phyloP scores from a whole-genome alignment of 768 basidiomycete species.

The Glaciozyma antarctica region DNA sequence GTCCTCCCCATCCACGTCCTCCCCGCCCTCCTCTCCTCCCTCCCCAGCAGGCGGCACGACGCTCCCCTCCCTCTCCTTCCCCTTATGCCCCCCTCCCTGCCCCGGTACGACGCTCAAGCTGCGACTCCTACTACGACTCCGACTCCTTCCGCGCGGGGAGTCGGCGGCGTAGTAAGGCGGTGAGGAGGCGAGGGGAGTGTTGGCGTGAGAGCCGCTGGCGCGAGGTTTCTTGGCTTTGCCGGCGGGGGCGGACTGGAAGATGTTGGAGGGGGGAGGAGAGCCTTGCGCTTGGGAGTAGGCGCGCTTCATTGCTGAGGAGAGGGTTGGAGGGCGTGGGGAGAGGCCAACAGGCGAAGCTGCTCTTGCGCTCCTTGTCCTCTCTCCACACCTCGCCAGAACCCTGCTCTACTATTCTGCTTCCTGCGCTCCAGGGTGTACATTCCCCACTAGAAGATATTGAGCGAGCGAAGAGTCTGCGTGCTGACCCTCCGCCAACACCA shows the following conservation, averaged over 20 bases:
- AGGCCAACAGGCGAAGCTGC: no score
- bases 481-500: no score
- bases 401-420: no score
- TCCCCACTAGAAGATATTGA: no score
- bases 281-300: background rate
- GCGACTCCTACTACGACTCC: constrained; percentile 1
- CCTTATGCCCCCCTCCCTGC: background rate
- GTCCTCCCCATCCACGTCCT: constrained; percentile 23
- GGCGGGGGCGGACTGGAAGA: background rate
- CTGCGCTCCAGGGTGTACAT: no score
- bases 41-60: background rate
- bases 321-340: no score
- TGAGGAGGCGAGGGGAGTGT: constrained; percentile 4
- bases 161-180: background rate
- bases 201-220: background rate
- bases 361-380: no score
- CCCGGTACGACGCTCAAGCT: constrained; percentile 1
- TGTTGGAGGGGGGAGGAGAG: background rate
- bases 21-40: background rate
- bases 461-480: no score
- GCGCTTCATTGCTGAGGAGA: no score
- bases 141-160: background rate
- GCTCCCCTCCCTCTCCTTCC: background rate
- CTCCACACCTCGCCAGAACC: no score
- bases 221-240: background rate